Conservation (phyloP, 164 flowering plant genomes). For the Umbilicus rupestris region DNA sequence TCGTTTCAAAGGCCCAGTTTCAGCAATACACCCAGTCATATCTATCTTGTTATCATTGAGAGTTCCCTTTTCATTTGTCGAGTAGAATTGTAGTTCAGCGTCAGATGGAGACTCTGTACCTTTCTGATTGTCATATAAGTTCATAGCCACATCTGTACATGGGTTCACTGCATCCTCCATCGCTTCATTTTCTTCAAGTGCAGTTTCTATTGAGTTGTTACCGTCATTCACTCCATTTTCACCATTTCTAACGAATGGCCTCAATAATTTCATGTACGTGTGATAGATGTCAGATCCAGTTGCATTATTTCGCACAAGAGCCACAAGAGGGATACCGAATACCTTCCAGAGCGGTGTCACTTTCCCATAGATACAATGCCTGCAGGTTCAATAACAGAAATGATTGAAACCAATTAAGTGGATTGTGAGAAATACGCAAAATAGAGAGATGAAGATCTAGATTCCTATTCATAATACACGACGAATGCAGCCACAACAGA, state of each 20-base stretch:
- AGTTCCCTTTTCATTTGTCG: constrained; percentile 58
- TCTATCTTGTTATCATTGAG: constrained; percentile 29
- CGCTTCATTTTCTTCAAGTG: constrained; percentile 27
- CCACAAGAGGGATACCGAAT: constrained; percentile 73
- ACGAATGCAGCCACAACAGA: neutral
- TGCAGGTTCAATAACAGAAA: constrained; percentile 15
- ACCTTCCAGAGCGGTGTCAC: constrained; percentile 37
- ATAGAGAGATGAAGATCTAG: neutral
- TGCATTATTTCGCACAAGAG: constrained; percentile 24
- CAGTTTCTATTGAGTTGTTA: constrained; percentile 18
- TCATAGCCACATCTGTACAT: constrained; percentile 14
- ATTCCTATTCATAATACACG: neutral
- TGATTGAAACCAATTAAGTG: neutral
- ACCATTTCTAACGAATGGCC: constrained; percentile 29
- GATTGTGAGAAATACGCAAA: neutral
- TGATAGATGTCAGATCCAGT: constrained; percentile 50
- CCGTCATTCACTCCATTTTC: constrained; percentile 19
- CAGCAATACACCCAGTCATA: constrained; percentile 32
- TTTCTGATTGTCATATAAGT: constrained; percentile 11
- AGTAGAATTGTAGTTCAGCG: constrained; percentile 38
- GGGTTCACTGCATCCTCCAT: constrained; percentile 10
- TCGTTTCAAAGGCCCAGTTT: constrained; percentile 20
- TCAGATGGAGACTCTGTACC: constrained; percentile 14
- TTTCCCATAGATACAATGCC: constrained; percentile 45
- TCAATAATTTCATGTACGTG: constrained; percentile 42